Evolutionary conservation across 2,329 filamentous ascomycete species (phyloP), one percentile per base, ranked within the genome.

Genomic region (Lasiodiplodia sp.): DNA sequence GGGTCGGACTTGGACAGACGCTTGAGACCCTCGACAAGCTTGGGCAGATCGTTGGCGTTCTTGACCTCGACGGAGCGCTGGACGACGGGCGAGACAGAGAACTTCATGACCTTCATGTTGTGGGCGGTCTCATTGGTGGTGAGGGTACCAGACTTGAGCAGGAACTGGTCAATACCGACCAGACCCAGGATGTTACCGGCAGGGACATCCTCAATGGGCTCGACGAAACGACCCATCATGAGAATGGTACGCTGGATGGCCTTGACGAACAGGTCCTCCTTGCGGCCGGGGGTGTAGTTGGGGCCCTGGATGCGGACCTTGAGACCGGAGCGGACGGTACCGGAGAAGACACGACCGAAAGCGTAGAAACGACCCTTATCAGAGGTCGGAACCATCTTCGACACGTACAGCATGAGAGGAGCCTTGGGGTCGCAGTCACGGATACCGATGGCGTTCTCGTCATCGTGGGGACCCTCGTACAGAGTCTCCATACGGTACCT

Each of bases 81-180:
- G 75, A 99, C 96, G 86, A 99, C 96, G 79, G 96, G 96, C 71
- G 96, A 98, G 83, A 99, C 96, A 81, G 96, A 99, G 92, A 99
- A 99, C 89, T 97, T 98, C 96, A 99, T 99, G 87, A 99, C 96
- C 92, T 98, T 98, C 80, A 99, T 87, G 91, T 99, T 99, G 92
- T 99, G 96, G 82, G 96, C 95, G 74, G 93, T 96, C 76, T 99
- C 96, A 82, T 88, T 91, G 82, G 95, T 98, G 85, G 94, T 97
- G 79, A 99, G 92, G 80, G 96, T 99, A 92, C 96, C 96, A 83
- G 96, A 98, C 92, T 99, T 99, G 88, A 99, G 94, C 88, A 99
- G 88, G 93, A 98, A 99, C 90, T 99, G 96, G 84, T 99, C 96
- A 78, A 99, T 93, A 91, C 96, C 96, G 81, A 99, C 96, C 79